Conservation (phyloP, 163 green algal species). For the Prototheca cutis region DNA sequence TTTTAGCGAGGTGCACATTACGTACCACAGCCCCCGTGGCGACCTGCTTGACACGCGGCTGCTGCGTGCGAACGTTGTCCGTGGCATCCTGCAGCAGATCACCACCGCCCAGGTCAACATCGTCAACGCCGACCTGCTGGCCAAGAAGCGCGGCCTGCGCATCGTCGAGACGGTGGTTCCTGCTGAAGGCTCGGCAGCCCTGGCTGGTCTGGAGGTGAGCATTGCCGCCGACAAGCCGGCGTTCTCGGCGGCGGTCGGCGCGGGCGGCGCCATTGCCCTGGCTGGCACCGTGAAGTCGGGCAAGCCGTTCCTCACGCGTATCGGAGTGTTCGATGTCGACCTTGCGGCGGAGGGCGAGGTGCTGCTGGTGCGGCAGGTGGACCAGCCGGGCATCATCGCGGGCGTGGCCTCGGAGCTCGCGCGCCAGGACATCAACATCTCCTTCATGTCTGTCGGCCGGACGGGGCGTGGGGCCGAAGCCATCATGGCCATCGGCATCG, state of each 20-base stretch:
- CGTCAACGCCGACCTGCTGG: constrained; percentile 92
- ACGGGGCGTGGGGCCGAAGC: constrained; percentile 48
- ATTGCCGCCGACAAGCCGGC: constrained; percentile 45
- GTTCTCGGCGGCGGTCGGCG: constrained; percentile 64
- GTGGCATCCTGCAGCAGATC: constrained; percentile 70
- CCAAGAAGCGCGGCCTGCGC: constrained; percentile 74
- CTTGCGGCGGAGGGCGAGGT: constrained; percentile 66
- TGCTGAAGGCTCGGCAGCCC: constrained; percentile 39
- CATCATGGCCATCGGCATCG: constrained; percentile 87
- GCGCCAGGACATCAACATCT: constrained; percentile 73
- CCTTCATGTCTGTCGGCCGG: constrained; percentile 82
- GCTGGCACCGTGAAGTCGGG: constrained; percentile 58
- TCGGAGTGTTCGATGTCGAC: constrained; percentile 70
- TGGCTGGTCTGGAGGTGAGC: constrained; percentile 58
- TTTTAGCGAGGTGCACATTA: constrained; percentile 74
- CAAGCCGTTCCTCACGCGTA: constrained; percentile 71
- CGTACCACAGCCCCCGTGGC: constrained; percentile 60
- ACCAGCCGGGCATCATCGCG: constrained; percentile 89
- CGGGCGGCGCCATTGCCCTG: constrained; percentile 56
- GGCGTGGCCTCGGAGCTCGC: constrained; percentile 61
- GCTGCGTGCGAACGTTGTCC: constrained; percentile 88
- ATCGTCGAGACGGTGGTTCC: constrained; percentile 68
- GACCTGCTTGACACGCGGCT: constrained; percentile 90
- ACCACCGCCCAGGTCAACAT: constrained; percentile 77
- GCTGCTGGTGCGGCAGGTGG: constrained; percentile 73